Evolutionary conservation across 192 early-diverging fungal species (phyloP).

Genomic region (Entrophospora sp.): DNA sequence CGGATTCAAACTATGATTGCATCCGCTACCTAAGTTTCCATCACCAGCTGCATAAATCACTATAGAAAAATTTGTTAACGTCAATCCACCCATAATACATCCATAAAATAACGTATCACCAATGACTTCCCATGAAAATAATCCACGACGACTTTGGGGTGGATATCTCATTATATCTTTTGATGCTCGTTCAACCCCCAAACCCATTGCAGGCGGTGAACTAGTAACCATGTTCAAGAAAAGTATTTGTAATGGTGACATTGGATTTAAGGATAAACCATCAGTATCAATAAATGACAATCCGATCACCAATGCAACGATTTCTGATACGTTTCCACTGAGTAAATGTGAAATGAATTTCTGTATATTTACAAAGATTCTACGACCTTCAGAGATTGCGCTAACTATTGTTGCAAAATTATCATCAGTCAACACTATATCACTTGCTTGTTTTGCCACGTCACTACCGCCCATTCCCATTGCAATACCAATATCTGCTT

Average conservation of each 20-base stretch:
- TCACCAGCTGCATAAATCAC: slow-evolving; percentile 53
- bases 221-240: slow-evolving; percentile 75
- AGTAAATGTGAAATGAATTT: slow-evolving; percentile 65
- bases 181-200: slow-evolving; percentile 61
- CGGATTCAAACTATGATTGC: slow-evolving; percentile 27
- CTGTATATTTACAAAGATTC: slow-evolving; percentile 71
- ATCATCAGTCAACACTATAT: slow-evolving; percentile 82
- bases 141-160: slow-evolving; percentile 51
- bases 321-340: slow-evolving; percentile 64
- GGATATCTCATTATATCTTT: slow-evolving; percentile 63
- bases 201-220: slow-evolving; percentile 70
- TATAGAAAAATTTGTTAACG: slow-evolving; percentile 54
- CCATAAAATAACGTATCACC: slow-evolving; percentile 66
- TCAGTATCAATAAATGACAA: slow-evolving; percentile 58
- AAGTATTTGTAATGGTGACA: slow-evolving; percentile 72
- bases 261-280: slow-evolving; percentile 59
- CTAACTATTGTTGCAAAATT: slow-evolving; percentile 75
- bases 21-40: slow-evolving; percentile 47
- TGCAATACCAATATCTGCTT: slow-evolving; percentile 73
- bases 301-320: slow-evolving; percentile 62
- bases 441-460: slow-evolving; percentile 85
- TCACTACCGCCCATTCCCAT: slow-evolving; percentile 92
- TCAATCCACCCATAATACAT: slow-evolving; percentile 51
- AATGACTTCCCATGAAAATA: slow-evolving; percentile 58
- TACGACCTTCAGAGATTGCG: slow-evolving; percentile 70